Conservation (phyloP, 176 grass and related monocot species). For the Hordeum marinum region DNA sequence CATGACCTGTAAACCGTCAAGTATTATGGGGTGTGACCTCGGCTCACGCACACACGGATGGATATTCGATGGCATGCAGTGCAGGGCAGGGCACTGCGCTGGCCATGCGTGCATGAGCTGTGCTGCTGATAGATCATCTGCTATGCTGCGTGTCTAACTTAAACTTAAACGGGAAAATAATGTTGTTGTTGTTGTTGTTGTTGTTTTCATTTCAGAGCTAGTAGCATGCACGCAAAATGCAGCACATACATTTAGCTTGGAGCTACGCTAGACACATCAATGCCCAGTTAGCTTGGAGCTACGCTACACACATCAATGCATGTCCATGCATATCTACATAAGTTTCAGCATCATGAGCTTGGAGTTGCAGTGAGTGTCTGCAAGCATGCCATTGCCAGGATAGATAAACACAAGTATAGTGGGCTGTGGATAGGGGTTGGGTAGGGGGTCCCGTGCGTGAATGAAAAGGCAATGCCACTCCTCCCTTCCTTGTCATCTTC, state of each 20-base stretch:
- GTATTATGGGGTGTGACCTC: background rate
- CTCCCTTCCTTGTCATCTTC: background rate
- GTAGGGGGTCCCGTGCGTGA: constrained; percentile 5
- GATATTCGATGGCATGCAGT: too few species aligned
- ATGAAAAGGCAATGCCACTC: background rate
- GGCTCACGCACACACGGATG: too few species aligned
- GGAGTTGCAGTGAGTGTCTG: background rate
- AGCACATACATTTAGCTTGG: background rate
- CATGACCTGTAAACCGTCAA: too few species aligned
- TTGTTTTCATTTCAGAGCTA: background rate
- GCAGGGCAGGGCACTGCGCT: too few species aligned
- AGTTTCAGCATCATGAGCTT: constrained; percentile 11
- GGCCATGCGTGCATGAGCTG: background rate
- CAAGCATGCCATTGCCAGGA: background rate
- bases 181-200: background rate
- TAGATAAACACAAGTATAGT: background rate
- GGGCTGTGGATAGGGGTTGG: background rate
- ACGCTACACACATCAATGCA: constrained; percentile 14
- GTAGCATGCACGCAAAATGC: background rate
- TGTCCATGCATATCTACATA: constrained; percentile 6
- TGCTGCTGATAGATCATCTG: background rate
- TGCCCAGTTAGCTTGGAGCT: background rate
- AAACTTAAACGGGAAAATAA: background rate
- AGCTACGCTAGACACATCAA: background rate
- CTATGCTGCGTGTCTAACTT: background rate